Evolutionary conservation across 2,329 filamentous ascomycete genomes (phyloP).

Genomic region (Cladosporium halotolerans): DNA sequence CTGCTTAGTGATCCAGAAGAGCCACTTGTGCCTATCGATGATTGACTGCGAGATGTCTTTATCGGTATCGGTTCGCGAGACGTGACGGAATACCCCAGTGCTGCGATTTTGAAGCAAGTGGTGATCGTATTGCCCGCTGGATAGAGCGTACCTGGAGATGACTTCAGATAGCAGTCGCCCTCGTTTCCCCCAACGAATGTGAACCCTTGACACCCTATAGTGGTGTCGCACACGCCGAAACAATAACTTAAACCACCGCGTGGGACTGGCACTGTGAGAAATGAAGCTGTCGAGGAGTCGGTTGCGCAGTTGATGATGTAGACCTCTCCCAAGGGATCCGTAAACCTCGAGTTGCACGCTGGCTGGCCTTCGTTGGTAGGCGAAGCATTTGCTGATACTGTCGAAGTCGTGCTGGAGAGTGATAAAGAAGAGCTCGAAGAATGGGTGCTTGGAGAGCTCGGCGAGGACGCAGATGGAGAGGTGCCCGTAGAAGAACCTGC

Average conservation of each 20-base stretch:
- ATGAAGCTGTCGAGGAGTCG: not conserved
- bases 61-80: not conserved
- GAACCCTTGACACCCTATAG: slow-evolving; percentile 11
- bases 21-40: no score
- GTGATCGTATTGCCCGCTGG: not conserved
- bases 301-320: slow-evolving; percentile 8
- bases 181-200: slow-evolving; percentile 10
- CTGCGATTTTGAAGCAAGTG: slow-evolving; percentile 1
- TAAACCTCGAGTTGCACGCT: not conserved
- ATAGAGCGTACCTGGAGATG: not conserved
- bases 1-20: no score
- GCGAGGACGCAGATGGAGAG: not conserved
- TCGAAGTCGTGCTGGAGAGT: not conserved
- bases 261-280: not conserved
- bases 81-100: not conserved
- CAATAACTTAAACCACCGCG: slow-evolving; percentile 11
- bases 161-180: slow-evolving; percentile 16
- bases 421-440: not conserved
- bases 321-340: not conserved
- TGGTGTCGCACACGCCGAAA: slow-evolving; percentile 11
- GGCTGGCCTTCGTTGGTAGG: not conserved
- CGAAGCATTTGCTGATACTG: not conserved
- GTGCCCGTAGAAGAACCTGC: not conserved
- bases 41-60: no score
- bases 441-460: not conserved